Base-by-base conservation (phyloP, 495 filamentous ascomycete genomes). In the Geopyxis carbonaria region DNA sequence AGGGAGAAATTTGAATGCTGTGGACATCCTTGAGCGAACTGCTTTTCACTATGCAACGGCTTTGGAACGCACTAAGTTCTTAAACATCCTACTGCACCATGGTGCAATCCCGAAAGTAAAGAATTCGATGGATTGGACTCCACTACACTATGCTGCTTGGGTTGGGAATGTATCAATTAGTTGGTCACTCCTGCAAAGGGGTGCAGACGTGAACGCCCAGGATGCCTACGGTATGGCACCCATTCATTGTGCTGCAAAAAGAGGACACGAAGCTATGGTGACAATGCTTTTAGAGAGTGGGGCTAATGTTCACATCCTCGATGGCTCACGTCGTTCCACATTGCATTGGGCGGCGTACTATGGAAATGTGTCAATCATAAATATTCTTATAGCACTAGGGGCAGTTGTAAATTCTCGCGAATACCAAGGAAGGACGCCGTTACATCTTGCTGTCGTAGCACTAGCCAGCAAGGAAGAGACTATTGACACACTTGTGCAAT, bases 181-280 rank as follows among this genome's bases (percentile, higher is more conserved):
- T 3, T 11, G 15, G 5, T 15, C 15, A n/a, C 20, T 48, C 2
- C 27, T 49, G 4, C 38, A 33, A 2, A 20, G 27, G 2, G 36
- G 35, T 1, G 34, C 48, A 23, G 24, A 33, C 18, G 37, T 51
- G 15, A 9, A 37, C 15, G 13, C 20, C 1, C 22, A 13, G 1
- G 42, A 45, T 27, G 10, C 15, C 2, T 6, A 23, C 19, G 10
- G 22, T 6, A 29, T 41, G 28, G 42, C 47, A 2, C 15, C 46
- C 5, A 15, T 51, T 18, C 36, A 50, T 5, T 31, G 14, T 4
- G 35, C 36, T 11, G 34, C 46, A 5, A n/a, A 32, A 9, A 31
- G 16, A 8, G 42, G 42, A 6, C 18, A 48, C 32, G 31, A 31
- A 8, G 13, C 20, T 14, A 43, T 38, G 4, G 22, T 31, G 13